Evolutionary conservation across 192 early-diverging fungal species (phyloP), one percentile per base, ranked within the genome.

Genomic region (Backusella tarrabulga): DNA sequence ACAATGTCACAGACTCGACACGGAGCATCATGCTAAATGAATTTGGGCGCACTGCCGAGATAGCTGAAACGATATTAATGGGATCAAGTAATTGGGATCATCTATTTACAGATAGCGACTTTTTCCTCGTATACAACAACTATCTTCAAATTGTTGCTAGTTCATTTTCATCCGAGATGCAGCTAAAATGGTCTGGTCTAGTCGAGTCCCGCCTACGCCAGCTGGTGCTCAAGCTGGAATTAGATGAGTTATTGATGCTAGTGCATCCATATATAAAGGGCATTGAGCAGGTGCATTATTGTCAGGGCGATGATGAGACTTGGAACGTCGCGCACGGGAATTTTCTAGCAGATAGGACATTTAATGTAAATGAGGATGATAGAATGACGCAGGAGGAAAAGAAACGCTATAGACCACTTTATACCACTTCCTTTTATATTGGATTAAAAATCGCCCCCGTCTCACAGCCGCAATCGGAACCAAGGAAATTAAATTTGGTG

Each of bases 191-290:
- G 91, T 91, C 93, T 34, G 97, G 98, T 40, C 87, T 95, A 80
- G 93, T 98, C 1, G 98, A 99, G 80, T 97, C 97, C 11, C 88
- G 93, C 46, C 80, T 99, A 50, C 92, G 98, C 73, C 95, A 95
- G 67, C 88, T 96, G 19, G 91, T 98, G 6, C 85, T 87, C 73
- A 94, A 92, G 72, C 81, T 99, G n/a, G 98, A 99, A 79, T 68
- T 80, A 17, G 87, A 92, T 1, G 92, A 95, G 4, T 82, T 83
- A 69, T 74, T 99, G 56, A 78, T 83, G 14, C 68, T 95, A 52
- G 95, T 93, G 0, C 95, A 97, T 74, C 98, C 98, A 42, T 98
- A 92, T 82, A 95, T 95, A 73, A 95, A 98, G 76, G 91, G 93
- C 52, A 93, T 92, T 71, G 91, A 95, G 34, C 91, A 91, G 68